Percentiles rank a stretch among this genome's conserved stretches.
Evolutionary conservation across 2,329 filamentous ascomycete genomes (phyloP).

Genomic region (Stemphylium vesicarium): DNA sequence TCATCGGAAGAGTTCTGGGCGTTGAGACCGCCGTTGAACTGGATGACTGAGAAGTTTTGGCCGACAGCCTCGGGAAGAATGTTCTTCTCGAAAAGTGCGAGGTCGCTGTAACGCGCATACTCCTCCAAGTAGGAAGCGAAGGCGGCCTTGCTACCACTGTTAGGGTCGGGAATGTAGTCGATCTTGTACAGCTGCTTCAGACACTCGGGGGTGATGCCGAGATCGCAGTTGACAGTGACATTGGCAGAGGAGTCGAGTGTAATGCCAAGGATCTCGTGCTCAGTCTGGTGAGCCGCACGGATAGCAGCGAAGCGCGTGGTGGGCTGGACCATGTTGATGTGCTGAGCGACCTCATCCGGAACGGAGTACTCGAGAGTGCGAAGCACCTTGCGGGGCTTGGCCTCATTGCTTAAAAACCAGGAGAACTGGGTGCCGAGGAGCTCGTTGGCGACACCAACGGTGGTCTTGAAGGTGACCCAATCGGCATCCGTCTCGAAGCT

Average conservation of each 20-base stretch:
- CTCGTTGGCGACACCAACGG: conserved; percentile 47
- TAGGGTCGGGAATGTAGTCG: conserved; percentile 54
- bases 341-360: conserved; percentile 45
- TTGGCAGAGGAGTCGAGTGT: conserved; percentile 21
- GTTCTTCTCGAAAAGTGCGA: conserved; percentile 51
- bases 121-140: conserved; percentile 62
- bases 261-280: conserved; percentile 26
- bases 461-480: conserved; percentile 47
- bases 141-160: conserved; percentile 56
- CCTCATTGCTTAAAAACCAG: conserved; percentile 48
- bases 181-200: conserved; percentile 59
- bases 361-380: conserved; percentile 53
- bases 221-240: conserved; percentile 27
- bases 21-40: conserved; percentile 34
- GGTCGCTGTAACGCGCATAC: conserved; percentile 56
- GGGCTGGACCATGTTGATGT: conserved; percentile 59
- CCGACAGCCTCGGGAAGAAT: conserved; percentile 45
- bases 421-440: conserved; percentile 59
- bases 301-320: conserved; percentile 58
- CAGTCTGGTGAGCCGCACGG: conserved; percentile 27
- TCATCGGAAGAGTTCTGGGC: conserved; percentile 29
- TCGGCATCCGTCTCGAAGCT: conserved; percentile 49
- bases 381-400: conserved; percentile 51
- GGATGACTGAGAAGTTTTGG: conserved; percentile 54
- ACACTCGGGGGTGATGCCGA: conserved; percentile 55